Conservation (phyloP, 352 stramenopile species). For the Plasmopara viticola region DNA sequence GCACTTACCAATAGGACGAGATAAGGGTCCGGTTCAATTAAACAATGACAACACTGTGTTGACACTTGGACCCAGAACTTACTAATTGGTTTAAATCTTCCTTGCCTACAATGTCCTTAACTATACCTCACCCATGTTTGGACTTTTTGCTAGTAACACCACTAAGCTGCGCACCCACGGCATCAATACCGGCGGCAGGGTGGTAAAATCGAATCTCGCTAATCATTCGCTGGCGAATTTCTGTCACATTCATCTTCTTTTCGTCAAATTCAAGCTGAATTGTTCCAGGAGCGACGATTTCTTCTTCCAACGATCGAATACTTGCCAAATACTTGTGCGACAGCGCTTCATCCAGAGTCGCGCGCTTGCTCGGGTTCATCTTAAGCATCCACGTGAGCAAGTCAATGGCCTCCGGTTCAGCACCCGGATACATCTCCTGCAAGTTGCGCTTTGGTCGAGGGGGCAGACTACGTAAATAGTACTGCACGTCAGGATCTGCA, state of each 20-base stretch:
- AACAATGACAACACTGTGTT: no score
- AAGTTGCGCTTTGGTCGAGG: conserved; percentile 63
- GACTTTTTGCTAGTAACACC: conserved; percentile 29
- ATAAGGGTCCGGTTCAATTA: no score
- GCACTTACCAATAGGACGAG: no score
- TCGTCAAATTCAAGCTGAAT: conserved; percentile 85
- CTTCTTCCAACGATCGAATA: conserved; percentile 80
- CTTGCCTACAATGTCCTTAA: not conserved
- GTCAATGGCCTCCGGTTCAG: conserved; percentile 75
- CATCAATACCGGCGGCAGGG: conserved; percentile 25
- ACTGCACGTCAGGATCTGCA: conserved; percentile 74
- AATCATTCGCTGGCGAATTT: conserved; percentile 80
- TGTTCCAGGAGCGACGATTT: conserved; percentile 73
- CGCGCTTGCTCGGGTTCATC: conserved; percentile 81
- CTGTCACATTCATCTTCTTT: conserved; percentile 71
- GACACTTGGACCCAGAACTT: no score
- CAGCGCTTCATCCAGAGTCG: conserved; percentile 72
- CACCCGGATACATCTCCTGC: conserved; percentile 79
- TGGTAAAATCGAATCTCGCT: conserved; percentile 78
- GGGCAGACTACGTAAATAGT: conserved; percentile 72
- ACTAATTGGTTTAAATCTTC: not conserved
- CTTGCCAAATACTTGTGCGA: conserved; percentile 81
- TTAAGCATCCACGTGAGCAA: conserved; percentile 79
- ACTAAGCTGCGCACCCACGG: conserved; percentile 10
- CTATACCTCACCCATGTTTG: conserved; percentile 20